A percentile compares a stretch with the other conserved stretches of the same genome.
Conservation (phyloP, 495 filamentous ascomycete genomes). For the Patellaria atrata region DNA sequence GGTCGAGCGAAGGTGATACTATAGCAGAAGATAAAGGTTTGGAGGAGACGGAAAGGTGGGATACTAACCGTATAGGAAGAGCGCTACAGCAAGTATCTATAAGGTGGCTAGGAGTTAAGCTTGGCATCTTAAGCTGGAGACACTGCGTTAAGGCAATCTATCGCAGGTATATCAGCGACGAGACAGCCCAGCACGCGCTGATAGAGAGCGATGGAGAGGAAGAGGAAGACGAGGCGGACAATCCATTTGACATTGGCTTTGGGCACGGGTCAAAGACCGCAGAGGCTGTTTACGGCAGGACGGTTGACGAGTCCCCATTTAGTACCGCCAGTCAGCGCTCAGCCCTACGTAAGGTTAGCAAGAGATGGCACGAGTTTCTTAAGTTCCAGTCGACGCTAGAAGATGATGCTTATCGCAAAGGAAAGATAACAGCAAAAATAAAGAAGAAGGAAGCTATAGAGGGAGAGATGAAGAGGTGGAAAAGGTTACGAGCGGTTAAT, state of each 20-base stretch:
- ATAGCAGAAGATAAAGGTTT: slow-evolving; percentile 1
- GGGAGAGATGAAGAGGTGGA: slow-evolving; percentile 3
- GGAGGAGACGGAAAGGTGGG: not conserved
- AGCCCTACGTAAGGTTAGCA: not conserved
- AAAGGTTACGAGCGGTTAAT: slow-evolving; percentile 2
- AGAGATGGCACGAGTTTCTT: slow-evolving; percentile 1
- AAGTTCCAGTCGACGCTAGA: slow-evolving; percentile 1
- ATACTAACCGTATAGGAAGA: too few relatives aligned
- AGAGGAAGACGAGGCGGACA: not conserved
- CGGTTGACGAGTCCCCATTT: not conserved
- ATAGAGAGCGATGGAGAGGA: not conserved
- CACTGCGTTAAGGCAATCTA: not conserved
- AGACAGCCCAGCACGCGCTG: not conserved
- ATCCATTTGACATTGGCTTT: not conserved
- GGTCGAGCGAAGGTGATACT: not conserved
- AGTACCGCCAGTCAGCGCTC: not conserved
- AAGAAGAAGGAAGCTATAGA: slow-evolving; percentile 2
- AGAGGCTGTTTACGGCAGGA: not conserved
- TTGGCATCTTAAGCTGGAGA: slow-evolving; percentile 1
- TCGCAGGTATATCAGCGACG: not conserved
- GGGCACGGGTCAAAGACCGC: not conserved
- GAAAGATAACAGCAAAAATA: not conserved
- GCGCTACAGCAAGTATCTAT: not conserved
- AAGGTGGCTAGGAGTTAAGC: not conserved
- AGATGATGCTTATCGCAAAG: slow-evolving; percentile 3